Evolutionary conservation across 345 rosid species (phyloP).

Genomic region (Eutrema japonicum): DNA sequence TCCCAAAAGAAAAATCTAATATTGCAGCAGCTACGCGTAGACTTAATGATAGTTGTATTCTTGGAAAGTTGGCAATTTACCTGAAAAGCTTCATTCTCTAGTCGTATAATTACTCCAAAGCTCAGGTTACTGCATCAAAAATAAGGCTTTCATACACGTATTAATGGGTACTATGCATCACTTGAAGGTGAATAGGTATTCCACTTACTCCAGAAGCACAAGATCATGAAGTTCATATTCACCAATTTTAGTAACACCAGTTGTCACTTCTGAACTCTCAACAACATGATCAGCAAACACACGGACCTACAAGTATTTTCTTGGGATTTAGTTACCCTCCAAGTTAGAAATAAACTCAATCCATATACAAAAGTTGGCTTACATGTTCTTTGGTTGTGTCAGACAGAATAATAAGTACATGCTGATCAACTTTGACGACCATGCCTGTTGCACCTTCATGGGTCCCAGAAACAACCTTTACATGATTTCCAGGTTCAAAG

Average conservation of each 20-base stretch:
- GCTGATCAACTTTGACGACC: slow-evolving; percentile 97
- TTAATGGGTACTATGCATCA: slow-evolving; percentile 21
- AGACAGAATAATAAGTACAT: slow-evolving; percentile 81
- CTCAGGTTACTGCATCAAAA: slow-evolving; percentile 68
- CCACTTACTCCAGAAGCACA: slow-evolving; percentile 85
- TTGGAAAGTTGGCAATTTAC: slow-evolving; percentile 42
- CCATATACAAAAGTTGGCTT: slow-evolving; percentile 42
- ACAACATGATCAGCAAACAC: slow-evolving; percentile 97
- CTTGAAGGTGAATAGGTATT: slow-evolving; percentile 11
- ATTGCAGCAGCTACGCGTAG: background rate
- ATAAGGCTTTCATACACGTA: slow-evolving; percentile 12
- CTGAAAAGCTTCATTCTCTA: slow-evolving; percentile 97
- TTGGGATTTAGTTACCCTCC: slow-evolving; percentile 2
- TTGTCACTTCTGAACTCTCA: slow-evolving; percentile 94
- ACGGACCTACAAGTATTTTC: slow-evolving; percentile 60
- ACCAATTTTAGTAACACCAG: slow-evolving; percentile 86
- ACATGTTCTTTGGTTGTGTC: slow-evolving; percentile 97
- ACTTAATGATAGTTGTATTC: slow-evolving; percentile 23
- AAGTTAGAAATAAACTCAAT: slow-evolving; percentile 9
- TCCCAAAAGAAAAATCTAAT: background rate
- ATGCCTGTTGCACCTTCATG: slow-evolving; percentile 97
- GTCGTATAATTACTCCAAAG: slow-evolving; percentile 94
- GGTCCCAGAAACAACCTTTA: slow-evolving; percentile 91
- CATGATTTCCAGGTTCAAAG: slow-evolving; percentile 97
- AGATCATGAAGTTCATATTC: slow-evolving; percentile 97